These are phyloP conservation scores for Dalbergia oliveri DNA, from an alignment of 306 rosid genomes.

Conservation along the genomic window DNA sequence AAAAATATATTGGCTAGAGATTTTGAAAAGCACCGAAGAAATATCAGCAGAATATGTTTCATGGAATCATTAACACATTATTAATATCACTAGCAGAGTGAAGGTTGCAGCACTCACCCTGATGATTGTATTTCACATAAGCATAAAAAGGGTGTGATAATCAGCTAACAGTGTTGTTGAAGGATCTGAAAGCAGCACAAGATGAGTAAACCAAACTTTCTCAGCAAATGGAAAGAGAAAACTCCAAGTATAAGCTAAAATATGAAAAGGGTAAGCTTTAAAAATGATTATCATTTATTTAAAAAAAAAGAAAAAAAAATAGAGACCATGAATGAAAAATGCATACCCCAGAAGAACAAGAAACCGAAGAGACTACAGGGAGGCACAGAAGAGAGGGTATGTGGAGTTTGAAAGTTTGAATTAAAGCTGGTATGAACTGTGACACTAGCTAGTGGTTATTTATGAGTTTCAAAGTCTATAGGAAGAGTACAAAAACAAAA, in stretches of 20 bases:
- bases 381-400: constrained; percentile 22
- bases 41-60: not conserved
- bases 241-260: constrained; percentile 10
- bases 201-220: constrained; percentile 6
- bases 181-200: constrained; percentile 44
- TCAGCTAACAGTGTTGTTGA: constrained; percentile 37
- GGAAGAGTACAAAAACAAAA: constrained; percentile 67
- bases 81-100: not conserved
- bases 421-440: constrained; percentile 62
- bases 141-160: constrained; percentile 19
- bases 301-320: not conserved
- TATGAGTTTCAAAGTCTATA: constrained; percentile 55
- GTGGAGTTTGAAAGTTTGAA: constrained; percentile 65
- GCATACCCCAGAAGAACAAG: constrained; percentile 50
- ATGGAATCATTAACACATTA: not conserved
- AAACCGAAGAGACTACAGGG: not conserved
- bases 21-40: not conserved
- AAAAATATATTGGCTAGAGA: not conserved
- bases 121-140: constrained; percentile 24
- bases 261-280: constrained; percentile 12
- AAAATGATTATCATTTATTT: not conserved
- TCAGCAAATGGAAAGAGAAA: constrained; percentile 24
- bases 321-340: constrained; percentile 15
- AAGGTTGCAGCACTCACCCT: constrained; percentile 48
- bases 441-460: constrained; percentile 48